Conservation (phyloP, 164 flowering plant species). For the Litsea cubeba region DNA sequence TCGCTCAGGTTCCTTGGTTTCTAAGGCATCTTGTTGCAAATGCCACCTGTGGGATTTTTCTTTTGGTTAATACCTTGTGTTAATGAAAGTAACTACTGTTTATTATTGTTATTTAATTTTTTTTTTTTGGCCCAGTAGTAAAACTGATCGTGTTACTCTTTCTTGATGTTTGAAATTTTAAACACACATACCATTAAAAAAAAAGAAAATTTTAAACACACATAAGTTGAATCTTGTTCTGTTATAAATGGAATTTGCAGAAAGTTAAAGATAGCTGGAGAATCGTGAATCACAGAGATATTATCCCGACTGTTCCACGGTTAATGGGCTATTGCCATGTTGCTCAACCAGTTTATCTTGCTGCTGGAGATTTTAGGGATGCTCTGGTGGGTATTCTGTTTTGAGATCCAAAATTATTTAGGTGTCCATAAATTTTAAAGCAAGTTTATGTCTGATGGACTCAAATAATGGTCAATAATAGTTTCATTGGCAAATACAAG, state of each 20-base stretch:
- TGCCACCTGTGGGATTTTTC: too few species aligned
- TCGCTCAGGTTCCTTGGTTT: too few species aligned
- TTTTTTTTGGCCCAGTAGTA: too few species aligned
- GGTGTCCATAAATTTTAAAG: not conserved
- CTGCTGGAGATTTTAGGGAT: slow-evolving; percentile 51
- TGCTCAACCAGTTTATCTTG: slow-evolving; percentile 85
- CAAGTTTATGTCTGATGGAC: not conserved
- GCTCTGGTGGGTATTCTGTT: slow-evolving; percentile 44
- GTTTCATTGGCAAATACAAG: too few species aligned
- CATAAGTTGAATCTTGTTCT: not conserved
- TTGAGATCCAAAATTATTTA: not conserved
- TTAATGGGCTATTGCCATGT: slow-evolving; percentile 99
- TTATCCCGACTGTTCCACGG: slow-evolving; percentile 93
- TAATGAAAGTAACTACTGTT: too few species aligned
- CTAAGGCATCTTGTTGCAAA: too few species aligned
- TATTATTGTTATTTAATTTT: too few species aligned
- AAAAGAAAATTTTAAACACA: not conserved
- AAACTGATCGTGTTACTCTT: not conserved
- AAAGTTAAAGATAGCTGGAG: slow-evolving; percentile 98
- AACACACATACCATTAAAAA: not conserved
- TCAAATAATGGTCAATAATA: not conserved
- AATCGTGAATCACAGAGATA: slow-evolving; percentile 92
- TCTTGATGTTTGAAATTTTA: not conserved
- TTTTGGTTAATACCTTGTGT: too few species aligned
- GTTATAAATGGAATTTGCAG: slow-evolving; percentile 35